phyloP scores from a whole-genome alignment of 1,139 yeast genomes.

The Kodamaea alishanica region DNA sequence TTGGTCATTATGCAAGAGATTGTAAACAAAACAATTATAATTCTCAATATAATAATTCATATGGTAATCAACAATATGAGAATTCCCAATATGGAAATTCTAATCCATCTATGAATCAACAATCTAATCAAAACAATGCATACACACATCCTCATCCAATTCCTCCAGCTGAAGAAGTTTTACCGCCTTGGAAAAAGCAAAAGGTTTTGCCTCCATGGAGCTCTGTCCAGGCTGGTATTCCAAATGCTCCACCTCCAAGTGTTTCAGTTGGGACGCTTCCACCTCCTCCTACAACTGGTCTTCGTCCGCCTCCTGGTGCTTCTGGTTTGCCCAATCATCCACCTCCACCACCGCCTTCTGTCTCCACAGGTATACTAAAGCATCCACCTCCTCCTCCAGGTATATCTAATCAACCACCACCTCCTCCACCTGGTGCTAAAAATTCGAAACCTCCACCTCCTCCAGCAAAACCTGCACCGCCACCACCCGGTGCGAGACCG shows the following conservation, averaged over 20 bases:
- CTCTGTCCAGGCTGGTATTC: background rate
- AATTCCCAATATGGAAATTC: conserved; percentile 4
- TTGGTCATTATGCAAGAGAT: conserved; percentile 87
- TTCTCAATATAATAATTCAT: conserved; percentile 4
- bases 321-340: conserved; percentile 6
- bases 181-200: conserved; percentile 17
- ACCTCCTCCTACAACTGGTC: conserved; percentile 6
- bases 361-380: background rate
- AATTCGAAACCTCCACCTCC: conserved; percentile 13
- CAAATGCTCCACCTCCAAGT: conserved; percentile 6
- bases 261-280: conserved; percentile 4
- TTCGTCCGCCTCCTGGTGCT: conserved; percentile 9
- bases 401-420: conserved; percentile 8
- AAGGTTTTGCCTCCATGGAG: conserved; percentile 16
- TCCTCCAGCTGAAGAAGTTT: background rate
- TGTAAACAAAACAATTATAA: conserved; percentile 44
- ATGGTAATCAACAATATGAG: conserved; percentile 2
- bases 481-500: conserved; percentile 10
- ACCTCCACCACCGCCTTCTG: conserved; percentile 3
- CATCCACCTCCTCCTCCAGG: conserved; percentile 5
- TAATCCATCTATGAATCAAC: background rate
- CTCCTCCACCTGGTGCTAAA: conserved; percentile 8
- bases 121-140: conserved; percentile 5
- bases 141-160: conserved; percentile 4
- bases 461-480: conserved; percentile 9